Evolutionary conservation across 805 yeast species (phyloP), one percentile per base, ranked within the genome.

Genomic region (Wickerhamiella siamensis): DNA sequence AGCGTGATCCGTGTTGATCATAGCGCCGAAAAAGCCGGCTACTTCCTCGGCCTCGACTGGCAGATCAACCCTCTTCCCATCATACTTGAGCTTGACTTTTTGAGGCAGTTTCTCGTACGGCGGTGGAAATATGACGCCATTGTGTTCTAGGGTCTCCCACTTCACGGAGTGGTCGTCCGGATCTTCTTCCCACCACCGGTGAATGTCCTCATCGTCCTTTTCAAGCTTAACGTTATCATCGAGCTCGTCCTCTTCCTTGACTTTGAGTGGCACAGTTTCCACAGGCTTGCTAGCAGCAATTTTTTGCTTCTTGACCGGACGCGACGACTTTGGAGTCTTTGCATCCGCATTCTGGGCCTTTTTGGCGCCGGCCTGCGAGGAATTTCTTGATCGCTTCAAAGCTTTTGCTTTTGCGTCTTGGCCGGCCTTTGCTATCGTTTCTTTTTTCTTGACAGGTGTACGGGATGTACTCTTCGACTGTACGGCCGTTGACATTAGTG

Each of bases 91-190:
- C 55, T 80, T 83, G 32, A 87, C 81, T 52, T 74, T 70, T 4
- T 72, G 63, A 0, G 97, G 97, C 35, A 88, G 63, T 3, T 91
- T 86, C 55, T 79, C 87, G 58, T 88, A 88, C 2, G 75, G 79
- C 0, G 97, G 96, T 2, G 98, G 96, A 54, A 88, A 88, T 26
- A 87, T 63, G 10, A 88, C 95, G 53, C 98, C 98, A 49, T 72
- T 77, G 58, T 88, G 98, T 47, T 74, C 83, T 40, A 88, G 64
- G 1, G 86, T 72, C 19, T 75, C 78, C 98, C 98, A 88, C 56
- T 84, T 83, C 42, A 77, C 68, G 33, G 78, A 73, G 26, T 79
- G 88, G 54, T 82, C 81, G 26, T 75, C 61, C 48, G 79, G 80
- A 36, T 73, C 74, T 34, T 73, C 75, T 56, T 83, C 88, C 91